Evolutionary conservation across 2,329 filamentous ascomycete genomes (phyloP).

Genomic region (Phialemoniopsis sp.): DNA sequence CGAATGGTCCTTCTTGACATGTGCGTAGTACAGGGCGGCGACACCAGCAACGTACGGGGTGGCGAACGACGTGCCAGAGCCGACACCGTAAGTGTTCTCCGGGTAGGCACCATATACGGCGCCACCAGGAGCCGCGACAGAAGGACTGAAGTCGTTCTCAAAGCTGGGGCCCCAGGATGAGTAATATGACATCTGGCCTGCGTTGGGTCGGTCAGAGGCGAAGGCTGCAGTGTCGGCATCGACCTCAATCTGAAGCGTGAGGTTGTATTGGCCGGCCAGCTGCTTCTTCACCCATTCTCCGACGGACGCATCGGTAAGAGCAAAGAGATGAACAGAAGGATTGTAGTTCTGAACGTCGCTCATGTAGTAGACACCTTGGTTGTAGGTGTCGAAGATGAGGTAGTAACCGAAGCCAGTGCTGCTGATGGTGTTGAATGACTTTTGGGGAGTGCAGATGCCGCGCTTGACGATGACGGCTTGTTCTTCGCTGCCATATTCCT

Average conservation of each 20-base stretch:
- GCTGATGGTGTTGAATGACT: neutral
- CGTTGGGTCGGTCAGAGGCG: slow-evolving; percentile 4
- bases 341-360: neutral
- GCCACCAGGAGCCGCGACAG: slow-evolving; percentile 12
- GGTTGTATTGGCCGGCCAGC: slow-evolving; percentile 3
- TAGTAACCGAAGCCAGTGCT: slow-evolving; percentile 8
- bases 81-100: slow-evolving; percentile 8
- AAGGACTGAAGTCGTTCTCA: slow-evolving; percentile 13
- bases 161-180: slow-evolving; percentile 15
- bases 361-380: slow-evolving; percentile 13
- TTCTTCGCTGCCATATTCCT: slow-evolving; percentile 1
- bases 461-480: slow-evolving; percentile 9
- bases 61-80: slow-evolving; percentile 13
- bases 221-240: slow-evolving; percentile 6
- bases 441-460: slow-evolving; percentile 3
- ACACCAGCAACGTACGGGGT: slow-evolving; percentile 14
- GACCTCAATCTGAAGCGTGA: slow-evolving; percentile 7
- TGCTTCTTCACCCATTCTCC: slow-evolving; percentile 9
- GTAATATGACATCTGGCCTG: slow-evolving; percentile 11
- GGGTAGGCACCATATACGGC: slow-evolving; percentile 12
- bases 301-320: slow-evolving; percentile 6
- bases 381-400: slow-evolving; percentile 11
- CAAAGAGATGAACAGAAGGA: slow-evolving; percentile 7
- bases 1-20: neutral
- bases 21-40: slow-evolving; percentile 13